These are phyloP conservation scores for Eucalyptus viminalis DNA, from an alignment of 345 rosid genomes.

Conservation along the genomic window DNA sequence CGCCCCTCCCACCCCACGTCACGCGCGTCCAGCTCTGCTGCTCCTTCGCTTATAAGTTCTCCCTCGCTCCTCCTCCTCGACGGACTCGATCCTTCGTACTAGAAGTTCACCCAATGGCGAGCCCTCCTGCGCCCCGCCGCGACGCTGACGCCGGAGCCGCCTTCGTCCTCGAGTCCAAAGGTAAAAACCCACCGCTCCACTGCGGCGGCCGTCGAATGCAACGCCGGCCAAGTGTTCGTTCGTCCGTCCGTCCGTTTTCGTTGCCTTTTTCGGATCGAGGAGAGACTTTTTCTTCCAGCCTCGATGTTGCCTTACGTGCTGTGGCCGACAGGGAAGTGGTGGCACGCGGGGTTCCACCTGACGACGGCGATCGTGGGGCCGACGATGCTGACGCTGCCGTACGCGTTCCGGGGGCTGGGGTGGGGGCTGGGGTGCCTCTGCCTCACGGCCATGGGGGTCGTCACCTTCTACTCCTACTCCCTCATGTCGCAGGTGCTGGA, in stretches of 20 bases:
- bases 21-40: neutral
- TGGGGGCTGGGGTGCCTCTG: conserved; percentile 69
- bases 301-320: too few species aligned
- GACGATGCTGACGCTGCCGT: conserved; percentile 73
- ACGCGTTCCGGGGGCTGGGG: conserved; percentile 74
- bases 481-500: conserved; percentile 92
- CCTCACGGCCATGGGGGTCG: conserved; percentile 76
- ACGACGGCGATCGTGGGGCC: conserved; percentile 99
- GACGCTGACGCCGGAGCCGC: conserved; percentile 79
- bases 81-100: neutral
- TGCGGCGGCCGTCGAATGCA: too few species aligned
- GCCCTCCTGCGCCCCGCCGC: conserved; percentile 21
- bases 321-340: conserved; percentile 67
- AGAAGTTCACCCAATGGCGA: conserved; percentile 18
- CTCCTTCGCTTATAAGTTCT: neutral
- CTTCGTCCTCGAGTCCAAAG: conserved; percentile 93
- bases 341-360: conserved; percentile 95
- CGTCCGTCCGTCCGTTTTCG: too few species aligned
- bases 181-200: conserved; percentile 1
- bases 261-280: too few species aligned
- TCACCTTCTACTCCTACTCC: conserved; percentile 76
- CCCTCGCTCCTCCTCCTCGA: neutral
- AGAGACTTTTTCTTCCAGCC: too few species aligned
- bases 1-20: too few species aligned
- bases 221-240: too few species aligned